Evolutionary conservation across 2,329 filamentous ascomycete species (phyloP), one percentile per base, ranked within the genome.

Genomic region (Seiridium unicorne): DNA sequence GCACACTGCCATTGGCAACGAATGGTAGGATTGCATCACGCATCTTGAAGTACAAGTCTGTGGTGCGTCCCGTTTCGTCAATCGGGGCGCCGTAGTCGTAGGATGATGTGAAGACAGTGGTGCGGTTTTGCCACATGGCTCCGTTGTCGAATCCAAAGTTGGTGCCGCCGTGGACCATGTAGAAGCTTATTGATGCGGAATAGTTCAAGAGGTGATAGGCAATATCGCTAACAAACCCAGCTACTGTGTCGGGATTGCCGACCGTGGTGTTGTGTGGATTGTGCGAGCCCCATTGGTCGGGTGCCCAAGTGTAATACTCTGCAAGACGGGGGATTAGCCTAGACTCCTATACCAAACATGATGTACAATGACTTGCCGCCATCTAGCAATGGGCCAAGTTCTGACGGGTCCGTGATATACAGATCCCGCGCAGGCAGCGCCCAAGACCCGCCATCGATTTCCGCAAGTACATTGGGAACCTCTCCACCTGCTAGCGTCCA

Each of bases 91-190:
- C 79, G 55, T 83, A 83, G 64, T 84, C 81, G 62, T 83, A 84
- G 61, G 77, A 80, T 2, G 77, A 77, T 0, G 69, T 81, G 54
- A 81, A 76, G 18, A 71, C 72, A 5, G 73, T 73, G 18, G 74
- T 73, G 7, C 69, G 69, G 57, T 77, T 74, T 53, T 72, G 70
- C 74, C 77, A 80, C 9, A 79, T 67, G 1, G 75, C 77, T 6
- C 81, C 80, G 64, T 78, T 81, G 31, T 76, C 69, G 61, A 81
- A 80, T 0, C 73, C 81, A 61, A 77, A 83, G 60, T 81, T 83
- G 2, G 80, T 83, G 1, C 80, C 81, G 3, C 81, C 81, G 62
- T 83, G 80, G 61, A 83, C 78, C 80, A 83, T 82, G 66, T 82
- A 83, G 58, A 83, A 65, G 66, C 75, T 81, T 61, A 84, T 78